Evolutionary conservation across 345 rosid genomes (phyloP), one percentile per base, ranked within the genome.

Genomic region (Alliaria petiolata): DNA sequence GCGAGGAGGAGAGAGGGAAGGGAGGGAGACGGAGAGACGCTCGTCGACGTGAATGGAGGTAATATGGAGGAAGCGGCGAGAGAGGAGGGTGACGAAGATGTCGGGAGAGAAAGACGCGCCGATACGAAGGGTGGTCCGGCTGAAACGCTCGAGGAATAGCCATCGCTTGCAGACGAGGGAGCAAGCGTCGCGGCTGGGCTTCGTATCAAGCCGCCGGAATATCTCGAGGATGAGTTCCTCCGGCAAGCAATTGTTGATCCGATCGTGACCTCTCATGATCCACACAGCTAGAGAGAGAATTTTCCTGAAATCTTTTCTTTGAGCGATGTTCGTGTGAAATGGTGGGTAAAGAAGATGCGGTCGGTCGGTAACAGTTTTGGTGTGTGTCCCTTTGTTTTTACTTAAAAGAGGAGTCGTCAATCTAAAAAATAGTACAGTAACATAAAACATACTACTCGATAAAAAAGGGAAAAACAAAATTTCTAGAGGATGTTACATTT

Each of bases 101-200:
- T 90, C 90, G 7, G 98, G 89, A 34, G 79, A 71, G 35, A 88
- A 76, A 6, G 98, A 87, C 14, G 98, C 95, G 74, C 93, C 92
- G 73, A 89, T 83, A 20, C 96, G 92, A 60, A 93, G 90, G 36
- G 92, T 90, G 61, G 92, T 71, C 22, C 97, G 93, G 80, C 85
- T 81, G 76, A 90, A 81, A 0, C 98, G 88, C 57, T 90, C 95
- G 40, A 93, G 90, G 26, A 69, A 17, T 19, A 87, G 83, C 98
- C 98, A 93, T 36, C 98, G 93, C 68, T 75, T 83, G 84, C 98
- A 93, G 74, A 90, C 97, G 76, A 93, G 91, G 13, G 98, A 90
- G 66, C 92, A 90, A 52, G 97, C 84, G 62, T 92, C 98, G 34
- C 81, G 93, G 78, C 74, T 75, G 14, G 77, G 38, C 74, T 90